These are phyloP conservation scores for Fonsecaea erecta DNA, from an alignment of 2,329 filamentous ascomycete genomes.

Conservation along the genomic window DNA sequence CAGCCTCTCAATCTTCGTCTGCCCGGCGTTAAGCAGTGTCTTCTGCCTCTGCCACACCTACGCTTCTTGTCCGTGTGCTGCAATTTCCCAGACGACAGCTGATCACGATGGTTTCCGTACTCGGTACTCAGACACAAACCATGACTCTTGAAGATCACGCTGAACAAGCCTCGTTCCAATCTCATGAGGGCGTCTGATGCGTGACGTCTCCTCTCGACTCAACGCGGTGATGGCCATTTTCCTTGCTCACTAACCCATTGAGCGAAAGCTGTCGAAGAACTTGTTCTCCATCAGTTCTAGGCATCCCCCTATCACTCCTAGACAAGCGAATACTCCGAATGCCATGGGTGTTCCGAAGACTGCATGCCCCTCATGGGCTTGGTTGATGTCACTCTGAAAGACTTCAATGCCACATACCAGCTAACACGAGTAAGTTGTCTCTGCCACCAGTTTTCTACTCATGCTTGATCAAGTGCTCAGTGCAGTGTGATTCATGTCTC, in stretches of 20 bases:
- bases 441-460: not conserved
- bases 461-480: not conserved
- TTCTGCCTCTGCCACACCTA: not conserved
- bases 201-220: not conserved
- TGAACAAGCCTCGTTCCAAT: not conserved
- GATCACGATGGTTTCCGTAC: not conserved
- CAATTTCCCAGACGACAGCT: not conserved
- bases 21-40: not conserved
- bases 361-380: not conserved
- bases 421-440: not conserved
- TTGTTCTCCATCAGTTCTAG: not conserved
- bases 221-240: not conserved
- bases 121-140: not conserved
- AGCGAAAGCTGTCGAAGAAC: not conserved
- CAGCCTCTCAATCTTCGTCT: not conserved
- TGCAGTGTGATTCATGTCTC: not conserved
- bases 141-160: not conserved
- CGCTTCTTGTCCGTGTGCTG: not conserved
- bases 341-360: not conserved
- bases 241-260: not conserved
- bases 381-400: not conserved
- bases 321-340: not conserved
- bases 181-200: not conserved
- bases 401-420: not conserved
- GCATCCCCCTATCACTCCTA: not conserved